These are phyloP conservation scores for Naegleria lovaniensis DNA, from an alignment of 208 protist species.

Conservation along the genomic window DNA sequence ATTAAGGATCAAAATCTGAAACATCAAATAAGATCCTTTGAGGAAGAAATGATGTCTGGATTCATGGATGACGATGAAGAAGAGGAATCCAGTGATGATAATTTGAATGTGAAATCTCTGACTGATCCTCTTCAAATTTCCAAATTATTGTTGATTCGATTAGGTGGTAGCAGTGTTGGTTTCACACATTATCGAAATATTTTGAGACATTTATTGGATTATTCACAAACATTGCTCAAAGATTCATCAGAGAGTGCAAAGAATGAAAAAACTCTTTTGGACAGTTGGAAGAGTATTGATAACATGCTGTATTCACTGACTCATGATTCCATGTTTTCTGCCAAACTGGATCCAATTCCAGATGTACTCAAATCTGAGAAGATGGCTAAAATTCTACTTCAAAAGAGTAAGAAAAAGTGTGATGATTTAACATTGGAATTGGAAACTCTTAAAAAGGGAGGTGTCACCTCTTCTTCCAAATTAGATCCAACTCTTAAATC, in stretches of 20 bases:
- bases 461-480: not conserved
- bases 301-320: not conserved
- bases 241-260: not conserved
- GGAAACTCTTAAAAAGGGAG: not conserved
- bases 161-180: not conserved
- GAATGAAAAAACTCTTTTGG: not conserved
- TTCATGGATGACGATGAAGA: conserved; percentile 4
- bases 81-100: not conserved
- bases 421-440: not conserved
- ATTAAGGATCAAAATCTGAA: not conserved
- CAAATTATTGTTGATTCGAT: not conserved
- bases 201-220: not conserved
- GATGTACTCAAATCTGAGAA: not conserved
- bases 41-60: conserved; percentile 18
- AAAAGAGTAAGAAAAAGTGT: not conserved
- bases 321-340: not conserved
- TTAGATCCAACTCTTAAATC: not conserved
- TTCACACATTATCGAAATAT: not conserved
- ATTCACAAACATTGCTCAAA: not conserved
- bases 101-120: not conserved
- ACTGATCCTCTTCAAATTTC: not conserved
- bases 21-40: not conserved
- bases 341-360: not conserved
- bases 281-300: not conserved
- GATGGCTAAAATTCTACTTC: not conserved